Conservation (phyloP, 495 filamentous ascomycete species). For the Hamigera avellanea region DNA sequence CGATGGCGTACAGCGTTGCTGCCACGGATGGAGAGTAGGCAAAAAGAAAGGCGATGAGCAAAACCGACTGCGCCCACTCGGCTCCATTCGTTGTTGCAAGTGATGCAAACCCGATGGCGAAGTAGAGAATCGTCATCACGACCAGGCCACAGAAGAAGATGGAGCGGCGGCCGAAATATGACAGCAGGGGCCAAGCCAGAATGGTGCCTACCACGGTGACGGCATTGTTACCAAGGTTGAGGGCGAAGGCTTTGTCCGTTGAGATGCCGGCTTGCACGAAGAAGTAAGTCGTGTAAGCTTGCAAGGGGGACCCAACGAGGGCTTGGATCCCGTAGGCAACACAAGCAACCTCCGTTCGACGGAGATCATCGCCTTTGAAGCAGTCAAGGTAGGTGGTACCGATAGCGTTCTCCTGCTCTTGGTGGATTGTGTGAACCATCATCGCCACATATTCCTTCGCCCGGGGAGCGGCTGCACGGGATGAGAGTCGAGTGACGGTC, state of each 20-base stretch:
- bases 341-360: slow-evolving; percentile 28
- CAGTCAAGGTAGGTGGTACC: slow-evolving; percentile 27
- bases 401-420: slow-evolving; percentile 19
- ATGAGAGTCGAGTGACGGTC: slow-evolving; percentile 28
- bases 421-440: slow-evolving; percentile 25
- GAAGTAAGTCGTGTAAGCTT: slow-evolving; percentile 30
- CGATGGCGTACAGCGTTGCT: slow-evolving; percentile 24
- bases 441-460: slow-evolving; percentile 32
- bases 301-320: slow-evolving; percentile 18
- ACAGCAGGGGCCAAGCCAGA: slow-evolving; percentile 40
- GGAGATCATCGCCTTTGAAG: slow-evolving; percentile 26
- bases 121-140: slow-evolving; percentile 27
- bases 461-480: slow-evolving; percentile 1
- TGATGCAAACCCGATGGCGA: slow-evolving; percentile 28
- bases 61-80: slow-evolving; percentile 15
- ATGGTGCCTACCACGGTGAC: slow-evolving; percentile 41
- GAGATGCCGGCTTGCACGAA: slow-evolving; percentile 28
- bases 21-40: slow-evolving; percentile 29
- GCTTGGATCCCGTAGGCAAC: slow-evolving; percentile 16
- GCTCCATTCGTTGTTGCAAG: slow-evolving; percentile 12
- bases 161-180: slow-evolving; percentile 31
- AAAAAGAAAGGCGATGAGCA: slow-evolving; percentile 31
- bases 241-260: slow-evolving; percentile 9
- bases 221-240: slow-evolving; percentile 25
- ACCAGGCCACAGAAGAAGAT: slow-evolving; percentile 40